Evolutionary conservation across 345 rosid species (phyloP).

Genomic region (Brassica napus): Da-Ae NC_063450.1:52165001-52165500

Average conservation of each 20-base stretch:
- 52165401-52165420: conserved; percentile 53
- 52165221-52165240: conserved; percentile 27
- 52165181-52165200: conserved; percentile 99
- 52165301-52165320: conserved; percentile 74
- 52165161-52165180: conserved; percentile 49
- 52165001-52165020: conserved; percentile 85
- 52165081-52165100: conserved; percentile 83
- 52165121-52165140: background rate
- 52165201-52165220: conserved; percentile 89
- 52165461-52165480: conserved; percentile 61
- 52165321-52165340: conserved; percentile 76
- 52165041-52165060: conserved; percentile 95
- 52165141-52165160: conserved; percentile 1
- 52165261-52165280: conserved; percentile 80
- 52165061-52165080: conserved; percentile 91
- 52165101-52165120: conserved; percentile 59
- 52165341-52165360: background rate
- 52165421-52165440: conserved; percentile 86
- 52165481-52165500: conserved; percentile 20
- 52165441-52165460: conserved; percentile 95
- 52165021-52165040: conserved; percentile 98
- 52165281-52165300: conserved; percentile 94
- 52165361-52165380: conserved; percentile 1
- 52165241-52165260: conserved; percentile 39
- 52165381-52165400: background rate